Base-by-base conservation (phyloP, 2,329 filamentous ascomycete genomes). In the Bipolaris sorokiniana region DNA sequence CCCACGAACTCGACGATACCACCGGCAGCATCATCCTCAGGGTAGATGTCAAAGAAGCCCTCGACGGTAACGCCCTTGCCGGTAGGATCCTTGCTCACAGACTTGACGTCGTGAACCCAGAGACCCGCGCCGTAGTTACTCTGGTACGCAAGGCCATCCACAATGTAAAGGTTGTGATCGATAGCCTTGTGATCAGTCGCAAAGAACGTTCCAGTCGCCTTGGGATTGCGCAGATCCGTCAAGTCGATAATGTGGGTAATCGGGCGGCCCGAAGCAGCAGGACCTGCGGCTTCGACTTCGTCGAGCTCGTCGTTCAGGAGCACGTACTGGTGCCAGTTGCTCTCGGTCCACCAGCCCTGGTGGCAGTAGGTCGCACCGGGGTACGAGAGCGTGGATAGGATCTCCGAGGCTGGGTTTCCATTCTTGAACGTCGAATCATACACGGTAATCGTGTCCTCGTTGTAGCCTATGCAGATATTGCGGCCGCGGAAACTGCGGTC, bases 381-480 rank as follows among this genome's bases (percentile, higher is more conserved):
- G 69, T 86, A 86, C 0, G 78, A 78, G 3, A 82, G 84, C 52
- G 78, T 77, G 44, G 83, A 84, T 64, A 86, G 80, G 58, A 84
- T 77, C 80, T 84, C 71, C 80, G 83, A 71, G 66, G 84, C 86
- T 15, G 80, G 77, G 71, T 82, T 82, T 68, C 83, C 74, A 40
- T 81, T 75, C 73, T 83, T 83, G 71, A 82, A 74, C 33, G 79
- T 82, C 0, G 83, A 80, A 55, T 84, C 81, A 68, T 80, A 83
- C 51, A 83, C 81, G 48, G 80, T 82, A 49, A 83, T 65, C 0
- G 79, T 79, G 66, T 83, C 80, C 59, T 83, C 82, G 69, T 84
- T 84, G 75, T 83, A 84, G 31, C 80, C 81, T 68, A 83, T 82
- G 78, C 83, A 86, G 64, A 86, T 83, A 48, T 85, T 82, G 7